phyloP scores from a whole-genome alignment of 306 rosid species.

The barrel medic (Medicago truncatula) region MtrunA17r5.0-ANR NC_053043.1:50515001-50515500 shows the following conservation, averaged over 20 bases:
- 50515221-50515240: neutral
- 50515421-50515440: no score
- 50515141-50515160: constrained; percentile 24
- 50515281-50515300: constrained; percentile 26
- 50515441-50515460: no score
- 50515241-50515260: constrained; percentile 24
- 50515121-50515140: constrained; percentile 42
- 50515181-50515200: constrained; percentile 26
- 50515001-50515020: neutral
- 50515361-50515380: neutral
- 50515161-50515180: constrained; percentile 22
- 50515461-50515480: no score
- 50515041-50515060: constrained; percentile 16
- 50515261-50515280: constrained; percentile 2
- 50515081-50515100: constrained; percentile 33
- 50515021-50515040: constrained; percentile 7
- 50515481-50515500: no score
- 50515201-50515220: neutral
- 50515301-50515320: neutral
- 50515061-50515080: constrained; percentile 3
- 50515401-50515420: no score
- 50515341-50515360: neutral
- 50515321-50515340: neutral
- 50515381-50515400: no score
- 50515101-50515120: constrained; percentile 49